A percentile compares a stretch with the other conserved stretches of the same genome.
These are phyloP conservation scores for Helotiales sp. DNA, from an alignment of 2,329 filamentous ascomycete genomes.

Conservation along the genomic window DNA sequence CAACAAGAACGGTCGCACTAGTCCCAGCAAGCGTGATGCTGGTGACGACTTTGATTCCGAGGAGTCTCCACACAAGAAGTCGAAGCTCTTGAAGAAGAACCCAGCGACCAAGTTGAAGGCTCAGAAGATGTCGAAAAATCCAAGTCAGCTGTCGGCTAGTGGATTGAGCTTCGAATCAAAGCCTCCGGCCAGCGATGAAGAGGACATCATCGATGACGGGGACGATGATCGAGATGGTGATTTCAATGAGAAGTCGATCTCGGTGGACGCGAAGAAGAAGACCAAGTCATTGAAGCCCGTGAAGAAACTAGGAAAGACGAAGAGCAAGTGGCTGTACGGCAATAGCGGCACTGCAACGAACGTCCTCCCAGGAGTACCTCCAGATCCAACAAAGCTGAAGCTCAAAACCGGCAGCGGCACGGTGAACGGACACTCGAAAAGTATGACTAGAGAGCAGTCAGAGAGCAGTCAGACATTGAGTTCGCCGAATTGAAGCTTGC, in stretches of 20 bases:
- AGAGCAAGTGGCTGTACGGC: constrained; percentile 21
- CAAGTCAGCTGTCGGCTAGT: constrained; percentile 25
- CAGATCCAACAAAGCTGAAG: constrained; percentile 12
- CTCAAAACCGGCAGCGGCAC: constrained; percentile 19
- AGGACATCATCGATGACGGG: constrained; percentile 30
- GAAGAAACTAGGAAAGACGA: constrained; percentile 17
- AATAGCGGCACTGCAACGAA: background rate
- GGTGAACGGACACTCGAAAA: constrained; percentile 22
- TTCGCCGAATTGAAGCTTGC: constrained; percentile 15
- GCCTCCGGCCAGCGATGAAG: constrained; percentile 23
- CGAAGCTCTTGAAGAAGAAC: constrained; percentile 40
- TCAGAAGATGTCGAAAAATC: constrained; percentile 27
- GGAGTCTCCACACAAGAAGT: constrained; percentile 40
- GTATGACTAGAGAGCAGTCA: constrained; percentile 13
- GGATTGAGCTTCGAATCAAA: constrained; percentile 31
- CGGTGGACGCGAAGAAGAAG: constrained; percentile 39
- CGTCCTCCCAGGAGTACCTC: constrained; percentile 4
- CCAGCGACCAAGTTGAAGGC: constrained; percentile 33
- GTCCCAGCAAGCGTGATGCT: constrained; percentile 41
- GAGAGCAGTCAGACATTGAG: constrained; percentile 35
- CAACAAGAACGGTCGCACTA: constrained; percentile 33
- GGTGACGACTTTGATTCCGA: constrained; percentile 42
- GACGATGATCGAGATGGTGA: constrained; percentile 40
- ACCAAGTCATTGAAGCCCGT: constrained; percentile 16
- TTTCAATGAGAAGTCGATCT: constrained; percentile 32